Evolutionary conservation across 1,284 basidiomycete species (phyloP).

Genomic region (Cryptococcus depauperatus): DNA sequence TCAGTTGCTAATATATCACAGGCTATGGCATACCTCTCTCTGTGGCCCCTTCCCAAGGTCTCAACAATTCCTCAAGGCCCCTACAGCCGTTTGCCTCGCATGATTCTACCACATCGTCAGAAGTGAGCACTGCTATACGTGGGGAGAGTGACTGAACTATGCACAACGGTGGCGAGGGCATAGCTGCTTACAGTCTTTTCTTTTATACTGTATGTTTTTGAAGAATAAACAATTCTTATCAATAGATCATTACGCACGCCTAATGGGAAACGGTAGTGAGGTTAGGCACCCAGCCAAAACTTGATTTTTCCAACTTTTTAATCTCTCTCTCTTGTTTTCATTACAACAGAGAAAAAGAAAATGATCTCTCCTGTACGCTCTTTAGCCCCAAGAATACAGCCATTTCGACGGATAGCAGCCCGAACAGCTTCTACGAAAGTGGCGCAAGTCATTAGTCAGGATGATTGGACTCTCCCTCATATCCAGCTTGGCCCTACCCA

Average conservation of each 20-base stretch:
- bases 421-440: background rate
- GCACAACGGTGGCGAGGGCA: conserved; percentile 42
- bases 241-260: too few species aligned
- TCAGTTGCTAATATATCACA: background rate
- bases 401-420: too few species aligned
- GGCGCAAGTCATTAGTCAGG: background rate
- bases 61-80: conserved; percentile 42
- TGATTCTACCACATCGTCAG: conserved; percentile 39
- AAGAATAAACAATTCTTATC: too few species aligned
- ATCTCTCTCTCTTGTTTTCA: too few species aligned
- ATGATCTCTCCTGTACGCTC: too few species aligned
- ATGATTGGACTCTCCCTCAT: conserved; percentile 24
- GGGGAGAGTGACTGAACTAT: conserved; percentile 43
- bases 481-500: conserved; percentile 54
- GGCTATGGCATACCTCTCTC: conserved; percentile 36
- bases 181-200: too few species aligned
- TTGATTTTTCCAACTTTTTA: too few species aligned
- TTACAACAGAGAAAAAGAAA: too few species aligned
- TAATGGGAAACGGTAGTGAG: too few species aligned
- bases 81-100: conserved; percentile 43
- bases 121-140: conserved; percentile 41
- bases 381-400: too few species aligned
- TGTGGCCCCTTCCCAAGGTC: conserved; percentile 42
- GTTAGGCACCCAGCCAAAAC: too few species aligned
- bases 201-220: too few species aligned